phyloP scores from a whole-genome alignment of 352 stramenopile species.

The Globisporangium canariense region DNA sequence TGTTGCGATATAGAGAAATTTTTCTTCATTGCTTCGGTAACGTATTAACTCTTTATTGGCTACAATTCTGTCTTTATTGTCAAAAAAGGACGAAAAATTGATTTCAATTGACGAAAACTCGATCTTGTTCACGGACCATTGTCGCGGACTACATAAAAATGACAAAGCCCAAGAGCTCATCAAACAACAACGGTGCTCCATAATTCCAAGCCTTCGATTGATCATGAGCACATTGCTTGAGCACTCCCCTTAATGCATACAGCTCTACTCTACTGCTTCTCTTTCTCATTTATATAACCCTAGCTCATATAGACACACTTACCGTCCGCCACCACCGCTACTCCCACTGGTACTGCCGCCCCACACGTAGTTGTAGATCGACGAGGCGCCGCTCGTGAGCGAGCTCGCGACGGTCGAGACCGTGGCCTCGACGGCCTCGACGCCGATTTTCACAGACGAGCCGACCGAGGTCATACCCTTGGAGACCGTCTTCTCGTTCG shows the following conservation, averaged over 20 bases:
- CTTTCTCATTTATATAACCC: background rate
- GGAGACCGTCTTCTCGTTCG: constrained; percentile 82
- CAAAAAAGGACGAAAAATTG: too few species aligned
- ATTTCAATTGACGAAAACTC: too few species aligned
- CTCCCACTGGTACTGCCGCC: constrained; percentile 22
- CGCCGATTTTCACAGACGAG: constrained; percentile 79
- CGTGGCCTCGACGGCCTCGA: constrained; percentile 65
- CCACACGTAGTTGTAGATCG: constrained; percentile 87
- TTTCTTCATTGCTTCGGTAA: too few species aligned
- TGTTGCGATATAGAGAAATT: too few species aligned
- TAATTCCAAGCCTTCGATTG: background rate
- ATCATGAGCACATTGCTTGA: too few species aligned
- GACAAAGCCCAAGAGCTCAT: background rate
- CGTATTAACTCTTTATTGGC: too few species aligned
- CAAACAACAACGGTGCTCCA: background rate
- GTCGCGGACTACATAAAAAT: background rate
- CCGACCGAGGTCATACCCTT: constrained; percentile 79
- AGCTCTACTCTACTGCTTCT: background rate
- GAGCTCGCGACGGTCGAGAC: constrained; percentile 80
- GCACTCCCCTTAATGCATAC: background rate
- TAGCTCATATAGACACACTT: background rate
- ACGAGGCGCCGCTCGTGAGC: constrained; percentile 68
- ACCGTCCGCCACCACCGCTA: background rate
- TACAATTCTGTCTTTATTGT: too few species aligned
- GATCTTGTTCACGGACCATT: too few species aligned